Base-by-base conservation (phyloP, 495 filamentous ascomycete species). In the Lasiosphaeria miniovina region DNA sequence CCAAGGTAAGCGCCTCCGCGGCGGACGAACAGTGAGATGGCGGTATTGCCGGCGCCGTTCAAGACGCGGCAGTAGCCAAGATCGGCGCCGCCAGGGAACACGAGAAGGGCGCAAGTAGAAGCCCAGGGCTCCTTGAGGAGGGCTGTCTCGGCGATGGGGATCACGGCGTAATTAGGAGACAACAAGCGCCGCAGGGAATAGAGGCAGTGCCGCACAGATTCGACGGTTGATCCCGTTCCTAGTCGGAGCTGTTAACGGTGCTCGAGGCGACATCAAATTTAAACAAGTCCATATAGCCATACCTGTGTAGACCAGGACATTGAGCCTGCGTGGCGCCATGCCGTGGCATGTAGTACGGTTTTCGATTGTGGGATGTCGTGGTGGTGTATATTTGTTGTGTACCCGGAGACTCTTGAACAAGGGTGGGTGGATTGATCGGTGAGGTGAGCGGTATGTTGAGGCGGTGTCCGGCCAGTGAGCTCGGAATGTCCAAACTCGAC, bases 51-150 rank as follows among this genome's bases (percentile, higher is more conserved):
- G 58, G 85, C 77, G 36, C 94, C 94, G 71, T 98, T 94, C 46
- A 98, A 81, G 10, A 83, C 86, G 4, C 89, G 86, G 67, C 92
- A 96, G 74, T 97, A 98, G 36, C 88, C 90, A 46, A 96, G 80
- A 66, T 98, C 94, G 15, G 91, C 94, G n/a, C 94, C 94, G 14
- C 95, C 95, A 9, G 94, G 94, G 54, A 98, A 84, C 5, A 98
- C 92, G 11, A 98, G 82, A 12, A 96, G 80, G 3, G 91, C 90
- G 65, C 94, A 98, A 0, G 91, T 85, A 11, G 88, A 77, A 0
- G 83, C 83, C 94, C 94, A 98, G 50, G 94, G 94, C 69, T 98
- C 94, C 55, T 94, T 92, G 57, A 96, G 75, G 48, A 98, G 80
- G 64, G 85, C 86, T 3, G 88, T 80, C 17, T 89, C 86, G 24